Conservation (phyloP, 306 rosid species). For the Gleditsia sinensis region DNA sequence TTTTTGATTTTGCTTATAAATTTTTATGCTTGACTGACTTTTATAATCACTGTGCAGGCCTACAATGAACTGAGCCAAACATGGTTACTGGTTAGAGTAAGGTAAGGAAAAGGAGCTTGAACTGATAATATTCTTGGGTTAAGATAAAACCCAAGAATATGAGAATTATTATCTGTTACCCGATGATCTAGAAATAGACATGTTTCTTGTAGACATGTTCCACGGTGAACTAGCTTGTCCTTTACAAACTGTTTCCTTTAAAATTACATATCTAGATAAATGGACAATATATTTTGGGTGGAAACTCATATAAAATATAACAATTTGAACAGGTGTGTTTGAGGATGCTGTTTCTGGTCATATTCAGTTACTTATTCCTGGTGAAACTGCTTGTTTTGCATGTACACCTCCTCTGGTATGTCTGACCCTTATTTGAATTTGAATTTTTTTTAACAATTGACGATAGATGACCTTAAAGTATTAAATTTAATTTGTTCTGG, state of each 20-base stretch:
- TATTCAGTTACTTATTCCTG: constrained; percentile 91
- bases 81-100: constrained; percentile 98
- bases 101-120: constrained; percentile 49
- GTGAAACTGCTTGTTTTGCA: constrained; percentile 99
- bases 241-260: not conserved
- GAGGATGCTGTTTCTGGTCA: constrained; percentile 99
- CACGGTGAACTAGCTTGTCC: not conserved
- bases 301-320: constrained; percentile 33
- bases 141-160: constrained; percentile 23
- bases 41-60: constrained; percentile 59
- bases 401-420: constrained; percentile 98
- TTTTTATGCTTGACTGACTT: constrained; percentile 24
- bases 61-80: constrained; percentile 95
- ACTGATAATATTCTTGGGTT: constrained; percentile 1
- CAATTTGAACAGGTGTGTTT: constrained; percentile 76
- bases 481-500: constrained; percentile 6
- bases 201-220: constrained; percentile 14
- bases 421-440: constrained; percentile 26
- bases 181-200: not conserved
- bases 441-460: constrained; percentile 13
- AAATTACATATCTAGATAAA: constrained; percentile 21
- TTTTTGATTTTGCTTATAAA: not conserved
- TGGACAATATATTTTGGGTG: not conserved
- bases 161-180: constrained; percentile 23
- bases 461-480: not conserved